phyloP scores from a whole-genome alignment of 129 eudicot genomes.

The Sambucus nigra region DNA sequence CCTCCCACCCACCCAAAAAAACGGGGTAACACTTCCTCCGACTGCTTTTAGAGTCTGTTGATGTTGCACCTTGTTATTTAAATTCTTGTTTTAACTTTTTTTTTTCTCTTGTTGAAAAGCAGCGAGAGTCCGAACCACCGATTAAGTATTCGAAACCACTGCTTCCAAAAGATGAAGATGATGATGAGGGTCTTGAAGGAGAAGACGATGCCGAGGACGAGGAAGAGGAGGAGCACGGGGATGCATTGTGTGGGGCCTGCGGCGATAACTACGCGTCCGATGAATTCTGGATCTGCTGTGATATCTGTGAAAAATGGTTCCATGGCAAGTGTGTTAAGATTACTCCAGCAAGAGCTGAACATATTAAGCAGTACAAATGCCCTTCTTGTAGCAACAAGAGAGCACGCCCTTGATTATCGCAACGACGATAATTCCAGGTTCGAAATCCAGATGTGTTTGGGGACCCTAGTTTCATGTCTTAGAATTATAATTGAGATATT shows the following conservation, averaged over 20 bases:
- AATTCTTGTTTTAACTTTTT: too few species aligned
- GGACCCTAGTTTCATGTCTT: too few species aligned
- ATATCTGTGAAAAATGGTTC: slow-evolving; percentile 54
- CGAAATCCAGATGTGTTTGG: slow-evolving; percentile 1
- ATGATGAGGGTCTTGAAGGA: slow-evolving; percentile 18
- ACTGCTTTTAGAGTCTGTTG: too few species aligned
- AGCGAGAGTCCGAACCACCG: slow-evolving; percentile 30
- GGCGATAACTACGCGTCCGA: slow-evolving; percentile 53
- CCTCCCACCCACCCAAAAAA: too few species aligned
- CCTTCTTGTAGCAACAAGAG: slow-evolving; percentile 60
- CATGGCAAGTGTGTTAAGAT: slow-evolving; percentile 55
- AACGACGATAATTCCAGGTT: too few species aligned
- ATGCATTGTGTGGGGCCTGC: slow-evolving; percentile 54
- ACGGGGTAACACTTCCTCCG: too few species aligned
- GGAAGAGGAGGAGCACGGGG: slow-evolving; percentile 59
- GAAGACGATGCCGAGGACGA: slow-evolving; percentile 37
- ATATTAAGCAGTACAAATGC: slow-evolving; percentile 64
- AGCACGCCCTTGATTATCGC: slow-evolving; percentile 56
- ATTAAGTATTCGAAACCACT: slow-evolving; percentile 35
- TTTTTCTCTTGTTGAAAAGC: background rate
- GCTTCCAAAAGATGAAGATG: slow-evolving; percentile 41
- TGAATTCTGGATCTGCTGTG: slow-evolving; percentile 64
- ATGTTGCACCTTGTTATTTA: too few species aligned
- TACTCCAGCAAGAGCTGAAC: slow-evolving; percentile 61
- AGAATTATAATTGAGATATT: too few species aligned